These are phyloP conservation scores for Sphenostylis stenocarpa DNA, from an alignment of 306 rosid genomes.

Conservation along the genomic window DNA sequence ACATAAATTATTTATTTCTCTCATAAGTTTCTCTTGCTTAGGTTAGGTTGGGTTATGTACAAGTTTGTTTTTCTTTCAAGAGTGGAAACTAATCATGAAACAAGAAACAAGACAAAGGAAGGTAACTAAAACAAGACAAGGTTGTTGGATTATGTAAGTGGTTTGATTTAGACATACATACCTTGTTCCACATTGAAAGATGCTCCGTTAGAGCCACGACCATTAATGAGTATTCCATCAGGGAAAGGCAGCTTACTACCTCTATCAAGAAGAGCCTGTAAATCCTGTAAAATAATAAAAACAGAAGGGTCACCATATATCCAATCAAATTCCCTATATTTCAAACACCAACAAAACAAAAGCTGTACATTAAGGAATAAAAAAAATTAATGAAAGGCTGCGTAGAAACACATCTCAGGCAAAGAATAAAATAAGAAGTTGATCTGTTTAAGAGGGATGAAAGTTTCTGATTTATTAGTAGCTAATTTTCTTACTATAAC, in stretches of 20 bases:
- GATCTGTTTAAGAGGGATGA: too few relatives aligned
- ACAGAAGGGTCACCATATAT: not conserved
- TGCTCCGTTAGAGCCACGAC: constrained; percentile 82
- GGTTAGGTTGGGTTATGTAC: too few relatives aligned
- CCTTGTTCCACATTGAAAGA: constrained; percentile 92
- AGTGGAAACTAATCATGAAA: not conserved
- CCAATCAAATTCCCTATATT: too few relatives aligned
- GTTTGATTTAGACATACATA: constrained; percentile 4
- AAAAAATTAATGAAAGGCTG: too few relatives aligned
- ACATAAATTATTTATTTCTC: not conserved
- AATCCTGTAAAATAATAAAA: constrained; percentile 37
- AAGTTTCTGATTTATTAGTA: too few relatives aligned
- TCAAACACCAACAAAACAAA: too few relatives aligned
- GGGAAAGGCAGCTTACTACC: constrained; percentile 78
- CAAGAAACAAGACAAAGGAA: not conserved
- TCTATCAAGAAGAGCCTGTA: constrained; percentile 61
- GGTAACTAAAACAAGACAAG: too few relatives aligned
- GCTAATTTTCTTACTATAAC: too few relatives aligned
- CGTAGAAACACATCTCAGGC: too few relatives aligned
- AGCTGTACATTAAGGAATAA: too few relatives aligned
- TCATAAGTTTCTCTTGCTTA: not conserved
- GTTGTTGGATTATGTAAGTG: too few relatives aligned
- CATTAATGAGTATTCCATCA: constrained; percentile 93
- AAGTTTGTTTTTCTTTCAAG: not conserved
- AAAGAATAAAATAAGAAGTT: too few relatives aligned